These are phyloP conservation scores for Picochlorum sp. DNA, from an alignment of 139 green algal species.

Conservation along the genomic window DNA sequence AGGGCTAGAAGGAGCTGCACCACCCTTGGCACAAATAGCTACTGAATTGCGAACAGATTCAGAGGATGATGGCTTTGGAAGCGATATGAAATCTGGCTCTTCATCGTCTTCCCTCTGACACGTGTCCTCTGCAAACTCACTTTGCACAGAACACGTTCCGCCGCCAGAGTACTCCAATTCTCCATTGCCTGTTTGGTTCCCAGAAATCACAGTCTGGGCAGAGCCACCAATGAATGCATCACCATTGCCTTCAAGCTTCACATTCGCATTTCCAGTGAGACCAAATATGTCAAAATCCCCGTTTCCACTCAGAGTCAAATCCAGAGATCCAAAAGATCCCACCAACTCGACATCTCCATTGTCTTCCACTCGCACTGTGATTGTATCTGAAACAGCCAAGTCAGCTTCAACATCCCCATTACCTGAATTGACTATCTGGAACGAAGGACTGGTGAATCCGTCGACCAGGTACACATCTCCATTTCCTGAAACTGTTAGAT, in stretches of 20 bases:
- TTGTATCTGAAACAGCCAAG: background rate
- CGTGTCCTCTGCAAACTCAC: background rate
- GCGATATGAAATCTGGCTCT: background rate
- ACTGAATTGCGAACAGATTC: background rate
- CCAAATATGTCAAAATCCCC: background rate
- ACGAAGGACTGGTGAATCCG: background rate
- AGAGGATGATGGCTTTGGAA: background rate
- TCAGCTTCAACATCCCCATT: background rate
- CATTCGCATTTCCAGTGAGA: background rate
- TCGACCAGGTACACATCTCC: background rate
- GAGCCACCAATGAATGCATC: background rate
- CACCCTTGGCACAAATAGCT: background rate
- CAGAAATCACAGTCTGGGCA: background rate
- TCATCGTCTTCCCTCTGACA: background rate
- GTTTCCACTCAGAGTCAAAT: background rate
- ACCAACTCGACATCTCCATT: background rate
- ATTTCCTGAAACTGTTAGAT: background rate
- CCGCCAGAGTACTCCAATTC: background rate
- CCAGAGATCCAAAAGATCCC: background rate
- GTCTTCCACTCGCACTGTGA: background rate
- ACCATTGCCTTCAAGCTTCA: background rate
- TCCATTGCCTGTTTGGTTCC: background rate
- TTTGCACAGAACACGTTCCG: background rate
- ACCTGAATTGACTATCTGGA: background rate
- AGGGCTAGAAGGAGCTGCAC: background rate